Conservation (phyloP, 176 grass and related monocot genomes). For the Dendrocalamus sinicus region DNA sequence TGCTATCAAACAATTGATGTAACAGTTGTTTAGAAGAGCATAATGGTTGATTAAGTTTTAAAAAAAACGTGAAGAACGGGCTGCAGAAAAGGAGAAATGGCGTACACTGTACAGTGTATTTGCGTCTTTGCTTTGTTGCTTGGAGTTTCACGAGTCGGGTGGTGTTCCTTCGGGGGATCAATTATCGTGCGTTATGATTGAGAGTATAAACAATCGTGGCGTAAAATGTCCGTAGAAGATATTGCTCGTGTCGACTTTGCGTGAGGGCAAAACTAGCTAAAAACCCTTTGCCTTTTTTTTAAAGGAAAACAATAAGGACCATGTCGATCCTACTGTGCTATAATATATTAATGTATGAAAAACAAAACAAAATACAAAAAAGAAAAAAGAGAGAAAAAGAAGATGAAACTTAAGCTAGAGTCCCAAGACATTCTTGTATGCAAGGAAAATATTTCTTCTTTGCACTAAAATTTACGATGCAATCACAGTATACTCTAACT, state of each 20-base stretch:
- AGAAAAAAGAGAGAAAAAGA: too few relatives aligned
- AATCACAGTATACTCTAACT: too few relatives aligned
- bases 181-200: background rate
- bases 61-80: background rate
- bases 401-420: too few relatives aligned
- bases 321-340: too few relatives aligned
- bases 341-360: too few relatives aligned
- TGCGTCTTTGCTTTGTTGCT: background rate
- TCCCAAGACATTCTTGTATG: too few relatives aligned
- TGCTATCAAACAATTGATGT: background rate
- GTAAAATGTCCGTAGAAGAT: background rate
- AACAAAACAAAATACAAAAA: too few relatives aligned
- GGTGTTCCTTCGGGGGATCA: background rate
- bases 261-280: constrained; percentile 14
- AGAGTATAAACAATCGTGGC: background rate
- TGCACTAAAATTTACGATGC: too few relatives aligned
- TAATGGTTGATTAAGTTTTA: background rate
- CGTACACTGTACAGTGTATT: background rate
- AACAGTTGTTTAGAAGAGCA: background rate
- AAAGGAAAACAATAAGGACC: too few relatives aligned
- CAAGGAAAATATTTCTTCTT: too few relatives aligned
- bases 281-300: background rate
- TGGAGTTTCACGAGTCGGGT: too few relatives aligned
- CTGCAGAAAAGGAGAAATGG: background rate
- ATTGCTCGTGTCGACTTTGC: background rate